These are phyloP conservation scores for Chytriomyces confervae DNA, from an alignment of 192 early-diverging fungal genomes.

Conservation along the genomic window DNA sequence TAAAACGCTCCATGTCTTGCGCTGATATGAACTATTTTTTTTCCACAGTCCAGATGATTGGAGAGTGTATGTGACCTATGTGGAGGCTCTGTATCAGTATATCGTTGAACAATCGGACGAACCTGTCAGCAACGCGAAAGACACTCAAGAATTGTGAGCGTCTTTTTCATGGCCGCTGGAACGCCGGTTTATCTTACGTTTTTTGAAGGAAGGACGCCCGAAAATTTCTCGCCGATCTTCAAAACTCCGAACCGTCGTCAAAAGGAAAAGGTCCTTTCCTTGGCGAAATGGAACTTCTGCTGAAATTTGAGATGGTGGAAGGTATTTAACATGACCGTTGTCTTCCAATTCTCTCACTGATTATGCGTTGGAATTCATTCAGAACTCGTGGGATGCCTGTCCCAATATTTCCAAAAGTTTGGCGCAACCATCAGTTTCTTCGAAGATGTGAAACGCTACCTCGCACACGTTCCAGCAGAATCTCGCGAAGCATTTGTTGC, in stretches of 20 bases:
- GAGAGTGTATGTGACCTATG: constrained; percentile 63
- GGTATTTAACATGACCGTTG: not conserved
- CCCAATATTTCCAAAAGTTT: constrained; percentile 67
- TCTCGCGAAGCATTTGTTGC: not conserved
- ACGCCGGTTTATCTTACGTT: not conserved
- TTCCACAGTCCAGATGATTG: constrained; percentile 74
- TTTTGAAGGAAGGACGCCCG: constrained; percentile 4
- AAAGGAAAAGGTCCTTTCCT: constrained; percentile 75
- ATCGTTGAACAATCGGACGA: constrained; percentile 46
- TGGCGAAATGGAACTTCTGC: constrained; percentile 67
- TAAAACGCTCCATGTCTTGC: not conserved
- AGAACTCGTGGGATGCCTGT: constrained; percentile 42
- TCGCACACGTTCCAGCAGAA: constrained; percentile 29
- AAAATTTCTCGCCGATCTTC: constrained; percentile 6
- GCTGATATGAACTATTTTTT: not conserved
- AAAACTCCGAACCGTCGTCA: constrained; percentile 16
- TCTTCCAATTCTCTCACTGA: not conserved
- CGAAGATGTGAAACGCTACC: constrained; percentile 74
- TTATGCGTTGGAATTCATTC: constrained; percentile 2
- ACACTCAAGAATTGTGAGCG: constrained; percentile 15
- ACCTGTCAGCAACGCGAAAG: not conserved
- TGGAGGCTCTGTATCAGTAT: constrained; percentile 63
- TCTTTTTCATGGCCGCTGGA: not conserved
- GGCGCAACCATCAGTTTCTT: constrained; percentile 72
- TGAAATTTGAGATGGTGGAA: constrained; percentile 20